Base-by-base conservation (phyloP, 139 green algal species). In the Trebouxia sp. region DNA sequence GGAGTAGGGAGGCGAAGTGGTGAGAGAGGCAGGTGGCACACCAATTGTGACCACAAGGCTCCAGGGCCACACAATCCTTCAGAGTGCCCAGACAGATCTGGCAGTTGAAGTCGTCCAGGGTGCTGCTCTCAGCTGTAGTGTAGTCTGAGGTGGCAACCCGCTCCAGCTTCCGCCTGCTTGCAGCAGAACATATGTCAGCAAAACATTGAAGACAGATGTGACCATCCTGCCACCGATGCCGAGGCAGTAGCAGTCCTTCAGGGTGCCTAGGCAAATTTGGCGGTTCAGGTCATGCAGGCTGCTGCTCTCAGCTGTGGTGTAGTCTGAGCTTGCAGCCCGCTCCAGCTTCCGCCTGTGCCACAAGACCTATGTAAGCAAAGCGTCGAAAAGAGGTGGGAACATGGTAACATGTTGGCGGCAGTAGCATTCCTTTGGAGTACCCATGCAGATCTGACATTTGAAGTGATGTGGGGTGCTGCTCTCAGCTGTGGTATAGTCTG, bases 31-130 rank as follows among this genome's bases (percentile, higher is more conserved):
- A 95, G 28, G 67, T 38, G 30, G 87, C 87, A 56, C 91, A 95
- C 81, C 89, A 95, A 76, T 90, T 91, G 82, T 95, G 91, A 22
- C 91, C 91, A 75, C 91, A 95, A 1, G 91, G 89, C 77, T 94
- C 83, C 67, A 94, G 79, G 6, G 89, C 87, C 41, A 92, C 85
- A 65, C 90, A 94, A n/a, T 78, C 42, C 1, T 62, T 66, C 22
- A 92, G 83, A n/a, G 85, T 85, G 37, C 72, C 77, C 51, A 92
- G 84, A 82, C 90, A 94, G 75, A 94, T 92, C 83, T 94, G 90
- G 83, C 90, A 94, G 65, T 87, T 83, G 67, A 93, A 83, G 69
- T 93, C 89, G 6, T 90, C 89, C 62, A 91, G 81, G 0, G 88
- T 92, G 56, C 76, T 88, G 78, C 81, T 74, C 75, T 92, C 86